Conservation (phyloP, 495 filamentous ascomycete species). For the Aspergillus asperescens region DNA sequence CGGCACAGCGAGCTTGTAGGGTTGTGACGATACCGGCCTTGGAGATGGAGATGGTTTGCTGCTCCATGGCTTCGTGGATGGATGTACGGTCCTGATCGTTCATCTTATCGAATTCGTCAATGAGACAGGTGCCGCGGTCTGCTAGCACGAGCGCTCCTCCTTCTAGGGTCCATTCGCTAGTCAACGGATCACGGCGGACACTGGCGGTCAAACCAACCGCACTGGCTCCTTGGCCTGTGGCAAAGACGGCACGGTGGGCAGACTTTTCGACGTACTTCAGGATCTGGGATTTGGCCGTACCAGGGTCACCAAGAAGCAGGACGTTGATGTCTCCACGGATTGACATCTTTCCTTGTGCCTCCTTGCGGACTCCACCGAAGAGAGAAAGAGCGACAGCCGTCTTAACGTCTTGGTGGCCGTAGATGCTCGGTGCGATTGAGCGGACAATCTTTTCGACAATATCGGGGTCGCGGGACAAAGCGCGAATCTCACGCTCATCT, state of each 20-base stretch:
- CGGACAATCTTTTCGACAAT: conserved; percentile 92
- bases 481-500: conserved; percentile 88
- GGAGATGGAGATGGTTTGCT: conserved; percentile 99
- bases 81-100: conserved; percentile 98
- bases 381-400: conserved; percentile 91
- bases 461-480: conserved; percentile 78
- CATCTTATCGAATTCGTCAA: conserved; percentile 99
- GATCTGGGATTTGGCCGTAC: conserved; percentile 97
- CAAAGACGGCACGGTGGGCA: conserved; percentile 94
- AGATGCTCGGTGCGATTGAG: conserved; percentile 95
- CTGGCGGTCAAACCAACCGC: conserved; percentile 97
- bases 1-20: conserved; percentile 93
- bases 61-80: conserved; percentile 99
- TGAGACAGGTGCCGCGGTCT: conserved; percentile 91
- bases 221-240: conserved; percentile 93
- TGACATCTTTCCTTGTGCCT: conserved; percentile 74
- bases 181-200: conserved; percentile 92
- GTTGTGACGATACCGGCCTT: conserved; percentile 99
- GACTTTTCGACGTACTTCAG: conserved; percentile 98
- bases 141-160: conserved; percentile 94
- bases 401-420: conserved; percentile 96
- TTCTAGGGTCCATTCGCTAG: conserved; percentile 96
- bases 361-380: conserved; percentile 93
- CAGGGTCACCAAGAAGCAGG: conserved; percentile 92
- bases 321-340: conserved; percentile 99